Evolutionary conservation across 495 filamentous ascomycete species (phyloP), one percentile per base, ranked within the genome.

Genomic region (Xylaria castorea): DNA sequence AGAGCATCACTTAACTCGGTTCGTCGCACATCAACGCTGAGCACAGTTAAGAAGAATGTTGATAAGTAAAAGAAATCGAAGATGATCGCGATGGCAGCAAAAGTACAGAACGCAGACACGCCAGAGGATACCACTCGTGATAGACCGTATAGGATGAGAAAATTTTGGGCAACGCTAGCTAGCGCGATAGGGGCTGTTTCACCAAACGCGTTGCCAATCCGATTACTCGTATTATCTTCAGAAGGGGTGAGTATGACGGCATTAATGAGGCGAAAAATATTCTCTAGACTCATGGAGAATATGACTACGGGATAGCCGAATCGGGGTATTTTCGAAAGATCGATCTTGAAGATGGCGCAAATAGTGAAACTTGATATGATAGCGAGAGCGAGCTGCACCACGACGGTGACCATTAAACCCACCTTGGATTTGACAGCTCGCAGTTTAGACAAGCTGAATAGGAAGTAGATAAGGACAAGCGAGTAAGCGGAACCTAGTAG

Each of bases 231-330:
- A 58, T 85, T 86, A 72, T 89, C 84, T 73, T 89, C 86, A 0
- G 90, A 86, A 14, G 91, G 89, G 1, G 89, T 91, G 66, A 87
- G 81, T 42, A 92, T 87, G 50, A 93, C 89, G 0, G 89, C 88
- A 74, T 93, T 92, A 74, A 93, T 91, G 64, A 94, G 84, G 44
- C 90, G 85, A 77, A 92, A 88, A 71, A 91, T 91, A 74, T 93
- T 93, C 72, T 93, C 91, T 58, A 92, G 81, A 63, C 92, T 92
- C 78, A 92, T 89, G 42, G 86, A 86, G 50, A 93, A 83, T 18
- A 93, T 85, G n/a, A 92, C 90, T 11, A 92, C 85, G 0, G 92
- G 92, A 79, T 92, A 94, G 36, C 87, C 86, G 53, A 88, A 85
- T 72, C 83, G 83, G 5, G 89, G 89, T 64, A 91, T 83, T 65